Base-by-base conservation (phyloP, 768 basidiomycete genomes). In the Tephrocybe rancida region DNA sequence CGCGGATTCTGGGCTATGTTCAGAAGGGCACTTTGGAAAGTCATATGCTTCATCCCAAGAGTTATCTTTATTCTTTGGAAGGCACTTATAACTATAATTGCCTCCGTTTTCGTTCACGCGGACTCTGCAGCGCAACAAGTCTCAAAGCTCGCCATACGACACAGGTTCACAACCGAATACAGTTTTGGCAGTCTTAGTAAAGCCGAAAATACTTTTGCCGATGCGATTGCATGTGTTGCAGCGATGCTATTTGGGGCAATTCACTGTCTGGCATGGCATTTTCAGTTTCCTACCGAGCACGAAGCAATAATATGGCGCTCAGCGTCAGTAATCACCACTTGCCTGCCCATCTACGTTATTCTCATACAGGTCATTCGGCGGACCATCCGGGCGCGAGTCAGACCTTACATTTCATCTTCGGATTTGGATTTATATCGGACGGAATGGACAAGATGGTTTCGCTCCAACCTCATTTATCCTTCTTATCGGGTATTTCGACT, bases 201-300 rank as follows among this genome's bases (percentile, higher is more conserved):
- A n/a, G 25, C n/a, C 2, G 54, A 55, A 18, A 32, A 18, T 2
- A 7, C 7, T 1, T 18, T 26, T 14, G 35, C 44, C 10, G 34
- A 14, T 3, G 21, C 3, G 3, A 1, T 51, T 16, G 49, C 49
- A 3, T 26, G 16, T 22, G 7, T 9, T 2, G 19, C 30, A 6
- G 44, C 44, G 3, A 44, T 48, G 3, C 44, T 62, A n/a, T 70
- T 70, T 29, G 63, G 67, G 1, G 59, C 37, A 5, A 55, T 64
- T 11, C 69, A 67, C 43, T 67, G 62, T 44, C 46, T 68, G n/a
- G 67, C 62, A 13, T 68, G 70, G 70, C 18, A 43, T 18, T 64
- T 63, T 43, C 10, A 53, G 1, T 70, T 69, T 51, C 62, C 66
- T 16, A 58, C 58, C 11, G 26, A 52, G 7, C 9, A 25, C 2